These are phyloP conservation scores for Cytospora mali DNA, from an alignment of 2,329 filamentous ascomycete species.

Conservation along the genomic window DNA sequence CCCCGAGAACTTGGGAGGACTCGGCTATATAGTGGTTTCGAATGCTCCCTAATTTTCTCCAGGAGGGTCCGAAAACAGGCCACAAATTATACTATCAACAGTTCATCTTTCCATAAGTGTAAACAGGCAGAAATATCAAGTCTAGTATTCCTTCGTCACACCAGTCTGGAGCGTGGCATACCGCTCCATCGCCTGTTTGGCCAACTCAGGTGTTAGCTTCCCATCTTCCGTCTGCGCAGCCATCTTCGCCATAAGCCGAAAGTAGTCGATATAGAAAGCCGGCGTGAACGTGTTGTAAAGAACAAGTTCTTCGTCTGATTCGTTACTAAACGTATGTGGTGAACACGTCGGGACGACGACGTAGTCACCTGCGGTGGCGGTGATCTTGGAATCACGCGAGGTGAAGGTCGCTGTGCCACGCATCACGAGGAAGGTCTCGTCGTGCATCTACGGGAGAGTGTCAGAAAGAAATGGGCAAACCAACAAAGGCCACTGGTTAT, in stretches of 20 bases:
- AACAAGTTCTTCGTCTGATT: constrained; percentile 54
- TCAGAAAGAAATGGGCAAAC: no score
- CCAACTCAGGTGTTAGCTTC: constrained; percentile 50
- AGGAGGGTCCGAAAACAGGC: no score
- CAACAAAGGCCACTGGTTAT: neutral
- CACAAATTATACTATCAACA: no score
- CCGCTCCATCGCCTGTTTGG: constrained; percentile 50
- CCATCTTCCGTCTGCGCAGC: constrained; percentile 42
- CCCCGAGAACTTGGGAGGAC: no score
- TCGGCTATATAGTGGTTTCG: no score
- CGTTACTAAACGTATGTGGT: constrained; percentile 60
- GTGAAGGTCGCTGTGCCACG: constrained; percentile 55
- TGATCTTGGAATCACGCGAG: constrained; percentile 46
- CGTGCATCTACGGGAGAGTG: constrained; percentile 48
- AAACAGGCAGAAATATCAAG: no score
- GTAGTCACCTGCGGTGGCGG: constrained; percentile 55
- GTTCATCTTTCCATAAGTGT: no score
- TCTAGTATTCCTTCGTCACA: constrained; percentile 7
- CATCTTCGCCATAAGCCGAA: constrained; percentile 53
- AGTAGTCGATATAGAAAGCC: constrained; percentile 60
- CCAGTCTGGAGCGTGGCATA: constrained; percentile 48
- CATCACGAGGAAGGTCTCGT: constrained; percentile 59
- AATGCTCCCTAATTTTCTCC: no score
- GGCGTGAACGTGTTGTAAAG: constrained; percentile 62
- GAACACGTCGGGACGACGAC: constrained; percentile 56